Conservation (phyloP, 179 eudicot species). For the Drosera spatulata region DNA sequence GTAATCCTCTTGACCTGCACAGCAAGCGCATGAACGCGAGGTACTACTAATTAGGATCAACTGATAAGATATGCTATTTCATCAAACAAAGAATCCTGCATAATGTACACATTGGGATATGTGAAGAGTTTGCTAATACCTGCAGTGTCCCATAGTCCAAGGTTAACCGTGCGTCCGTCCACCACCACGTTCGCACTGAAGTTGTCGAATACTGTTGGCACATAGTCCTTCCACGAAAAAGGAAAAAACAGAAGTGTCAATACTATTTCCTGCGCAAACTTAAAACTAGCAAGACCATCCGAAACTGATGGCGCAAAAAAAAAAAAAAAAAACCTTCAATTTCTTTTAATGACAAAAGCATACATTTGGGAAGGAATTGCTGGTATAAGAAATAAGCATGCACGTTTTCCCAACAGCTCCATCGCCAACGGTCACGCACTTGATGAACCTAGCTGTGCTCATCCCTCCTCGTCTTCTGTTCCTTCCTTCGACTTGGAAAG, state of each 20-base stretch:
- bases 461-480: conserved; percentile 2
- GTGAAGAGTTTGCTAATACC: conserved; percentile 10
- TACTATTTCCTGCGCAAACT: too few species aligned
- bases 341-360: background rate
- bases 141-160: conserved; percentile 76
- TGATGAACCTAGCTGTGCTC: conserved; percentile 36
- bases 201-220: conserved; percentile 63
- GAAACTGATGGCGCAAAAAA: too few species aligned
- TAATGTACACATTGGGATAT: background rate
- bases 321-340: too few species aligned
- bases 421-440: conserved; percentile 37
- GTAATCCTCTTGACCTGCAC: conserved; percentile 1
- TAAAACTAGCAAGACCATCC: too few species aligned
- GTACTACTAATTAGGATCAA: background rate
- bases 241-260: background rate
- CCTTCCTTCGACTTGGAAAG: background rate
- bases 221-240: conserved; percentile 32
- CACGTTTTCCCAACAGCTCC: conserved; percentile 43
- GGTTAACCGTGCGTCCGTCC: conserved; percentile 46
- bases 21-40: too few species aligned
- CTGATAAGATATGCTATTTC: background rate
- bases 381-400: conserved; percentile 34
- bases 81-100: background rate
- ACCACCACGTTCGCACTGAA: conserved; percentile 65
- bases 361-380: conserved; percentile 41